Evolutionary conservation across 768 basidiomycete genomes (phyloP).

Genomic region (Suillus ampliporus): DNA sequence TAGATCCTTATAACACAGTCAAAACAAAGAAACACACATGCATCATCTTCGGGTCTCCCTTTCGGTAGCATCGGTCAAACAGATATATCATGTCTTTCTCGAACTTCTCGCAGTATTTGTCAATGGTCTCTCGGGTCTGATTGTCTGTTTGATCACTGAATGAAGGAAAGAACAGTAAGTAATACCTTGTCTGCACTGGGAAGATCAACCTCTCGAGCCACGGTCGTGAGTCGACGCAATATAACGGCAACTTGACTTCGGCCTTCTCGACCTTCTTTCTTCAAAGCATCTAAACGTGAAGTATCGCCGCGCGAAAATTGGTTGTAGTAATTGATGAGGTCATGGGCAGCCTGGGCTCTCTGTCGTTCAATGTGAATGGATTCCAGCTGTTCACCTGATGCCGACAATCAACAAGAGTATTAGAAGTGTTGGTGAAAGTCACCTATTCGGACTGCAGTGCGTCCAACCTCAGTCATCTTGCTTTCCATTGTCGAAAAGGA

Average conservation of each 20-base stretch:
- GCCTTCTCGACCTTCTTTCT: conserved; percentile 89
- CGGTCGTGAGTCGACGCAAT: conserved; percentile 79
- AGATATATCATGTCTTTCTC: conserved; percentile 98
- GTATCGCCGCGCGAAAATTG: conserved; percentile 88
- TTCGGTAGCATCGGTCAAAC: conserved; percentile 94
- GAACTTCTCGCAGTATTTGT: conserved; percentile 97
- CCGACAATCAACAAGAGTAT: conserved; percentile 14
- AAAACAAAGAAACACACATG: conserved; percentile 60
- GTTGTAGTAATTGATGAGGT: conserved; percentile 93
- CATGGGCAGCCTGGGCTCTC: conserved; percentile 91
- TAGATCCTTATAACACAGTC: conserved; percentile 16
- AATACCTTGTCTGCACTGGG: conserved; percentile 79
- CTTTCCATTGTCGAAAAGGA: conserved; percentile 91
- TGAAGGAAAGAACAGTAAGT: background rate
- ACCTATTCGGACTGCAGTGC: conserved; percentile 95
- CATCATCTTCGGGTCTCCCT: conserved; percentile 99
- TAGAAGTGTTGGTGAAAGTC: conserved; percentile 23
- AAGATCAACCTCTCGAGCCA: conserved; percentile 93
- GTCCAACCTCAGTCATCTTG: conserved; percentile 90
- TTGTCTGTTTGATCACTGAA: background rate
- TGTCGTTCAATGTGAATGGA: conserved; percentile 91
- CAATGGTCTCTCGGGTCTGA: conserved; percentile 89
- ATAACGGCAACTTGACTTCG: conserved; percentile 88
- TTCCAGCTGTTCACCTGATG: conserved; percentile 90
- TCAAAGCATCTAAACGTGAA: conserved; percentile 70